Percentiles rank a stretch among this genome's conserved stretches.
Evolutionary conservation across 1,284 basidiomycete genomes (phyloP).

Genomic region (Cryptococcus depauperatus): DNA sequence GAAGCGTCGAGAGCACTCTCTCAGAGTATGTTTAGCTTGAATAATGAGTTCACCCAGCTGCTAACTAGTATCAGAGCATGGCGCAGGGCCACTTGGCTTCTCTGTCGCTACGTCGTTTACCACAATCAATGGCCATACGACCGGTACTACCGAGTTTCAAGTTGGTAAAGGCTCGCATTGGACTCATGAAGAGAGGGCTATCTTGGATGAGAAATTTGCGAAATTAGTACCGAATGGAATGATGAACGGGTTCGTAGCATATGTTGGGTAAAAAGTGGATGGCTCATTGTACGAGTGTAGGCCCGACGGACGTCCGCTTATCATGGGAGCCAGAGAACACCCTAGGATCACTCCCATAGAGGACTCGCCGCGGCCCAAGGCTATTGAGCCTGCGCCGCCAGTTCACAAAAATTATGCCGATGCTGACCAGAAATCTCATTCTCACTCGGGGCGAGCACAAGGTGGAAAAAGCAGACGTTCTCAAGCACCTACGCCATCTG

Average conservation of each 20-base stretch:
- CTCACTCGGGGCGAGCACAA: no score
- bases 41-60: neutral
- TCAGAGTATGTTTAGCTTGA: neutral
- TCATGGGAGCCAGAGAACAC: neutral
- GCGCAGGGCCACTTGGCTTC: slow-evolving; percentile 5
- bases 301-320: neutral
- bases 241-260: slow-evolving; percentile 7
- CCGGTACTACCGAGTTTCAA: slow-evolving; percentile 5
- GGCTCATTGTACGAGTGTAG: neutral
- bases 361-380: no score
- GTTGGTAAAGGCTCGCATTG: slow-evolving; percentile 10
- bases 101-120: slow-evolving; percentile 9
- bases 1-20: slow-evolving; percentile 8
- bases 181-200: slow-evolving; percentile 3
- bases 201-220: slow-evolving; percentile 7
- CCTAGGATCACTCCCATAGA: neutral
- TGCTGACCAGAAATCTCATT: no score
- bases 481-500: no score
- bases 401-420: no score
- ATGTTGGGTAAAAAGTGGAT: neutral
- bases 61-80: neutral
- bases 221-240: slow-evolving; percentile 1
- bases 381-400: no score
- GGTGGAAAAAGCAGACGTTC: no score
- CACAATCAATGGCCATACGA: slow-evolving; percentile 5